Percentiles rank a stretch among this genome's conserved stretches.
Conservation (phyloP, 345 rosid genomes). For the Brassica incana region DNA sequence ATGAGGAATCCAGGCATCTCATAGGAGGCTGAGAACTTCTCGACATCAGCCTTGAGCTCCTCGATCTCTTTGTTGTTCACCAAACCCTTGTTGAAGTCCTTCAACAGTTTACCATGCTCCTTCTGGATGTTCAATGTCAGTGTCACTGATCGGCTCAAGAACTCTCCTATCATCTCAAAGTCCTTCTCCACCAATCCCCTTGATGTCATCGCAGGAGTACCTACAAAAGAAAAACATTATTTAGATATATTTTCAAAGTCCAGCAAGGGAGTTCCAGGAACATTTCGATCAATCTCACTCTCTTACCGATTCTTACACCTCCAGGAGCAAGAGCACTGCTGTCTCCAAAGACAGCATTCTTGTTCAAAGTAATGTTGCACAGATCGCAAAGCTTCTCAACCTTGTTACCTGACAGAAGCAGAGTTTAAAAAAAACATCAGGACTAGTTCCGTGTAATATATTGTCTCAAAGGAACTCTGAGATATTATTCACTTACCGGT, state of each 20-base stretch:
- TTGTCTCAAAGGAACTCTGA: background rate
- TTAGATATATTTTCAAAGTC: background rate
- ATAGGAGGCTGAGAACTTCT: slow-evolving; percentile 69
- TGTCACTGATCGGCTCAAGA: slow-evolving; percentile 86
- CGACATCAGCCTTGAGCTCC: slow-evolving; percentile 77
- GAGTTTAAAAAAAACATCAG: background rate
- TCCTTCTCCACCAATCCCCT: slow-evolving; percentile 96
- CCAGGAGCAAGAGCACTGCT: slow-evolving; percentile 99
- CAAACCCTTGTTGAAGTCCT: slow-evolving; percentile 89
- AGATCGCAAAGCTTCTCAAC: slow-evolving; percentile 98
- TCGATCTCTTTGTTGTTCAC: slow-evolving; percentile 88
- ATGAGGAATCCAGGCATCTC: slow-evolving; percentile 81
- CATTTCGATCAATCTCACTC: background rate
- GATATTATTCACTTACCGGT: slow-evolving; percentile 55
- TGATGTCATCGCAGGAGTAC: slow-evolving; percentile 98
- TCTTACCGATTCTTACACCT: slow-evolving; percentile 89
- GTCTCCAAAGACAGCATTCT: slow-evolving; percentile 99
- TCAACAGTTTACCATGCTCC: slow-evolving; percentile 80
- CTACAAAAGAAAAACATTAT: slow-evolving; percentile 37
- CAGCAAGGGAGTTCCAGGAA: background rate
- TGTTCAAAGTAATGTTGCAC: slow-evolving; percentile 92
- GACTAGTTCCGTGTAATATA: background rate
- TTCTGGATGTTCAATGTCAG: slow-evolving; percentile 83
- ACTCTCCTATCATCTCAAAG: slow-evolving; percentile 90
- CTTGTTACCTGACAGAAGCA: slow-evolving; percentile 63